Percentiles rank a stretch among this genome's conserved stretches.
Conservation (phyloP, 495 filamentous ascomycete species). For the Trichocladium uniseriatum region DNA sequence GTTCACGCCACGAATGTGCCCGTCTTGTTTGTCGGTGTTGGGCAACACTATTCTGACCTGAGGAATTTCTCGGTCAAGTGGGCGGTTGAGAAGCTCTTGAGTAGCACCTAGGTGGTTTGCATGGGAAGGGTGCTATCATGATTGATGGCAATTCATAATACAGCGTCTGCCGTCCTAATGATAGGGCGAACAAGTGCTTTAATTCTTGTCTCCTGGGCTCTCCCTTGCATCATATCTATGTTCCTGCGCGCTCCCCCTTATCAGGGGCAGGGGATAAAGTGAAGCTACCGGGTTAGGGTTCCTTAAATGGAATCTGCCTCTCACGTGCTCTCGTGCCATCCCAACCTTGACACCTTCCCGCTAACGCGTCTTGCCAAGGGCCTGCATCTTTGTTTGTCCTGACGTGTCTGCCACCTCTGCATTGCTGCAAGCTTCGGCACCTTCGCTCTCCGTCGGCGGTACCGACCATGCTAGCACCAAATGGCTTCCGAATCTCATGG, state of each 20-base stretch:
- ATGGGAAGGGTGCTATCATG: too few species aligned
- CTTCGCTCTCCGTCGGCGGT: background rate
- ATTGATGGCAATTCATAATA: too few species aligned
- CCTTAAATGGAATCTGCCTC: background rate
- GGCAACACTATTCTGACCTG: conserved; percentile 94
- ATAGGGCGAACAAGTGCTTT: too few species aligned
- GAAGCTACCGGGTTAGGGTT: conserved; percentile 5
- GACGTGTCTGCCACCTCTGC: background rate
- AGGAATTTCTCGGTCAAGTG: conserved; percentile 87
- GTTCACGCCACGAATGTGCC: conserved; percentile 95
- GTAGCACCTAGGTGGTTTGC: conserved; percentile 18
- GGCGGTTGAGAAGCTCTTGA: conserved; percentile 69
- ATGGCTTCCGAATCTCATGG: conserved; percentile 18
- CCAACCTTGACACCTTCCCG: background rate
- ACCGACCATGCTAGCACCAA: conserved; percentile 12
- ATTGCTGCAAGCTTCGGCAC: background rate
- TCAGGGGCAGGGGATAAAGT: too few species aligned
- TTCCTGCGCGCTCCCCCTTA: too few species aligned
- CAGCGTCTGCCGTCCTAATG: too few species aligned
- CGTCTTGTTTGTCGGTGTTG: conserved; percentile 86
- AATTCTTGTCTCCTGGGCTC: too few species aligned
- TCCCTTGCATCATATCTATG: too few species aligned
- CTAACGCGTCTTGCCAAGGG: background rate
- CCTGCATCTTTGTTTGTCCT: background rate
- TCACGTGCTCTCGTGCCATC: conserved; percentile 3